A percentile compares a stretch with the other conserved stretches of the same genome.
Evolutionary conservation across 192 early-diverging fungal species (phyloP).

Genomic region (Dispira parvispora): DNA sequence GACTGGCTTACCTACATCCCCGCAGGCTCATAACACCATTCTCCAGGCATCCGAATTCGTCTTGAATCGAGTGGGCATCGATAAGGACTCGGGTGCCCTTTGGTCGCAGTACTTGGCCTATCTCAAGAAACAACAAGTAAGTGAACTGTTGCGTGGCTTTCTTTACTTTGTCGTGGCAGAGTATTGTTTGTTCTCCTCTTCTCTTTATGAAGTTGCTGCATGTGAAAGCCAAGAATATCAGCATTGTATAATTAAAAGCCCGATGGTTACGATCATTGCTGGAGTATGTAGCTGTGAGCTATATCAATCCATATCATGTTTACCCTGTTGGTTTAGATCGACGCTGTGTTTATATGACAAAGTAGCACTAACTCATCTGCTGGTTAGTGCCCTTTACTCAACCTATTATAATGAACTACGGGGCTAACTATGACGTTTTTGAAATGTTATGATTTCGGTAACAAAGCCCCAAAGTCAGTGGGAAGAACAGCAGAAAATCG

Average conservation of each 20-base stretch:
- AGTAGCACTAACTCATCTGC: no score
- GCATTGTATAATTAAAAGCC: no score
- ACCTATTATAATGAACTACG: no score
- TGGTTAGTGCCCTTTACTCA: no score
- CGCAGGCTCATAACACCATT: conserved; percentile 50
- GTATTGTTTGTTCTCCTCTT: background rate
- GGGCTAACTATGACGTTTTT: background rate
- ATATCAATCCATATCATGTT: no score
- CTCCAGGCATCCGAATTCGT: conserved; percentile 79
- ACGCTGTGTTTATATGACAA: no score
- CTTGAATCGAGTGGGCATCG: conserved; percentile 68
- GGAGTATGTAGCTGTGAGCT: no score
- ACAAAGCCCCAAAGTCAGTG: conserved; percentile 26
- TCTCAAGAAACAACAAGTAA: conserved; percentile 53
- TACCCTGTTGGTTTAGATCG: no score
- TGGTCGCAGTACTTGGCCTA: conserved; percentile 83
- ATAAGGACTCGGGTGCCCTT: conserved; percentile 73
- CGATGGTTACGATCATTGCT: no score
- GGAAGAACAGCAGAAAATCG: conserved; percentile 86
- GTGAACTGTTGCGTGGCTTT: background rate
- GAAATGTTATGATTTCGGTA: conserved; percentile 12
- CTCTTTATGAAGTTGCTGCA: no score
- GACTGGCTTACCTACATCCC: conserved; percentile 23
- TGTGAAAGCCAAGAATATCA: no score
- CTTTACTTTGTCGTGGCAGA: background rate